Evolutionary conservation across 2,329 filamentous ascomycete genomes (phyloP).

Genomic region (Periconia sp.): DNA sequence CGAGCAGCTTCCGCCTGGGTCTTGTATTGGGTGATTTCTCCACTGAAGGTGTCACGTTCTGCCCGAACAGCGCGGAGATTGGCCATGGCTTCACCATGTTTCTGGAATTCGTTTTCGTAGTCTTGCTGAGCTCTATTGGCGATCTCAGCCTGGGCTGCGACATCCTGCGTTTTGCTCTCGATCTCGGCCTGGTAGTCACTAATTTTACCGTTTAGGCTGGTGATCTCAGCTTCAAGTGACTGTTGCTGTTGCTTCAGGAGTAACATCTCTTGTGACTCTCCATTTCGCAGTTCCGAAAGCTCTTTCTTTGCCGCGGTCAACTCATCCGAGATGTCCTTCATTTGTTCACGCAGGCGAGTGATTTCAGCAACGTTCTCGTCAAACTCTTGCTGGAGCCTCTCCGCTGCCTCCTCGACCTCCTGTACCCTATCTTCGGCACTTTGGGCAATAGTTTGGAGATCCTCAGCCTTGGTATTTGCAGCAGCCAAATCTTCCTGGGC

Average conservation of each 20-base stretch:
- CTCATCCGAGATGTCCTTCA: constrained; percentile 82
- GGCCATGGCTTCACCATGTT: constrained; percentile 93
- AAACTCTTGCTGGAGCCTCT: constrained; percentile 71
- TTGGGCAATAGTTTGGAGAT: constrained; percentile 87
- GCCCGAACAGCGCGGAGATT: constrained; percentile 74
- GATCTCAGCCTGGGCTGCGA: constrained; percentile 91
- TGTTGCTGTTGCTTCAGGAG: constrained; percentile 80
- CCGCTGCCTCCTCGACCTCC: constrained; percentile 75
- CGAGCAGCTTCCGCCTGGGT: constrained; percentile 86
- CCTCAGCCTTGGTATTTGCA: constrained; percentile 77
- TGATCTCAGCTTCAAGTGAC: constrained; percentile 75
- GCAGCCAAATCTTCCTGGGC: constrained; percentile 78
- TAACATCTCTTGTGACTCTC: constrained; percentile 73
- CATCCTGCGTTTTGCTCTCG: constrained; percentile 84
- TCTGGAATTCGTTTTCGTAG: constrained; percentile 91
- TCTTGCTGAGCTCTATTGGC: constrained; percentile 90
- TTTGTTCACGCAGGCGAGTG: constrained; percentile 76
- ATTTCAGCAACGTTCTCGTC: constrained; percentile 79
- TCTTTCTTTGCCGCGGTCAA: constrained; percentile 80
- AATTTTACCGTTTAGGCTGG: constrained; percentile 79
- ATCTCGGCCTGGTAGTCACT: constrained; percentile 78
- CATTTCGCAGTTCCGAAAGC: constrained; percentile 75
- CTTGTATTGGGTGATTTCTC: constrained; percentile 71
- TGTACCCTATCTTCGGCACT: constrained; percentile 84
- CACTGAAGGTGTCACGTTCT: constrained; percentile 81